These are phyloP conservation scores for Cephalotrichum gorgonifer DNA, from an alignment of 2,329 filamentous ascomycete genomes.

Conservation along the genomic window DNA sequence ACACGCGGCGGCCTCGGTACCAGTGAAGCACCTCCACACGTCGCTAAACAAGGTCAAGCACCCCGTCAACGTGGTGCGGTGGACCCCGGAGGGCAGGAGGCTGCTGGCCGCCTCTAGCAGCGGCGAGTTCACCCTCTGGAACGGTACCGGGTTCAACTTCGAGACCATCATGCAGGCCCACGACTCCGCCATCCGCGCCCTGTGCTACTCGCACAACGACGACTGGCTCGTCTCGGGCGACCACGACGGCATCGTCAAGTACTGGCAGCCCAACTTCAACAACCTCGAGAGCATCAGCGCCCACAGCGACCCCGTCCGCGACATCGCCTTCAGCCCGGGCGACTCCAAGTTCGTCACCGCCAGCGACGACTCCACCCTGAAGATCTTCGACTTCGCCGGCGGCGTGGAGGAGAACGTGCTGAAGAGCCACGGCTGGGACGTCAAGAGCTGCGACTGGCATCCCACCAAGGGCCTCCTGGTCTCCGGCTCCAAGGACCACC, in stretches of 20 bases:
- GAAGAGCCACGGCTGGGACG: slow-evolving; percentile 95
- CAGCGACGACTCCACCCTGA: slow-evolving; percentile 84
- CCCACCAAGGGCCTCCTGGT: slow-evolving; percentile 88
- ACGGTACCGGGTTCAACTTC: slow-evolving; percentile 97
- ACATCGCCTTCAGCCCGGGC: slow-evolving; percentile 85
- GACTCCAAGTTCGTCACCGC: slow-evolving; percentile 95
- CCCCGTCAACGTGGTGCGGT: slow-evolving; percentile 91
- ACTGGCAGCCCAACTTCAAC: slow-evolving; percentile 99
- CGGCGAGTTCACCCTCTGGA: slow-evolving; percentile 97
- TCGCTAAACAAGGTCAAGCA: slow-evolving; percentile 98
- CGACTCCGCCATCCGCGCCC: slow-evolving; percentile 72
- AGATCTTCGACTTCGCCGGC: slow-evolving; percentile 92
- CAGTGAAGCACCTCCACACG: slow-evolving; percentile 93
- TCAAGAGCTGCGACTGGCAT: slow-evolving; percentile 96
- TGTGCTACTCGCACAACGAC: slow-evolving; percentile 86
- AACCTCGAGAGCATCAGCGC: slow-evolving; percentile 93
- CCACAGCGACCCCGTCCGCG: slow-evolving; percentile 80
- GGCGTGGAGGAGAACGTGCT: slow-evolving; percentile 75
- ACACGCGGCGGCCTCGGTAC: slow-evolving; percentile 75
- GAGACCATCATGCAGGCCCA: slow-evolving; percentile 99
- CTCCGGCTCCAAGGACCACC: slow-evolving; percentile 93
- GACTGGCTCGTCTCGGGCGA: slow-evolving; percentile 96
- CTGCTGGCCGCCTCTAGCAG: slow-evolving; percentile 90
- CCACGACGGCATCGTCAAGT: slow-evolving; percentile 91
- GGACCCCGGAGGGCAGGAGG: slow-evolving; percentile 91